A percentile compares a stretch with the other conserved stretches of the same genome.
Evolutionary conservation across 306 rosid species (phyloP).

Genomic region (Rosa lucieae): DNA sequence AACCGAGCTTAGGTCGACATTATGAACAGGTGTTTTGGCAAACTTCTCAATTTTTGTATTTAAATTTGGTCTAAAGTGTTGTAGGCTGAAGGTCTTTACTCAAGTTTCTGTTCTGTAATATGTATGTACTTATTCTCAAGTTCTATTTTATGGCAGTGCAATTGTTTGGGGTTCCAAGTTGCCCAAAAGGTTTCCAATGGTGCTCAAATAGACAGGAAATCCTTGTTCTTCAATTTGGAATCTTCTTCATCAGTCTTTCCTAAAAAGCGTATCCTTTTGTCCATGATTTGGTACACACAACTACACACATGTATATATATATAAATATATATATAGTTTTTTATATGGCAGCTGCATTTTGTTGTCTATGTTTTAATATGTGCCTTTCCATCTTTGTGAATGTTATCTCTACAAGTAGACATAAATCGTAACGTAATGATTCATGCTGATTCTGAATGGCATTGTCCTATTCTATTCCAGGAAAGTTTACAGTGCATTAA

Average conservation of each 20-base stretch:
- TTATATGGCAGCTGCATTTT: neutral
- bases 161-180: conserved; percentile 50
- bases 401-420: neutral
- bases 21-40: conserved; percentile 43
- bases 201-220: conserved; percentile 50
- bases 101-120: neutral
- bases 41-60: neutral
- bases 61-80: neutral
- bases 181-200: conserved; percentile 37
- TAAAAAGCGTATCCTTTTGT: conserved; percentile 60
- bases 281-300: conserved; percentile 3
- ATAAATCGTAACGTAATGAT: neutral
- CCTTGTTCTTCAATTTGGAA: conserved; percentile 56
- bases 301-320: neutral
- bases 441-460: conserved; percentile 8
- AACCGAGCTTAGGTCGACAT: conserved; percentile 20
- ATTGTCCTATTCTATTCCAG: neutral
- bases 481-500: neutral
- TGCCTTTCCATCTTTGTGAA: neutral
- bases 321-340: neutral
- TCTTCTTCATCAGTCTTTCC: conserved; percentile 51
- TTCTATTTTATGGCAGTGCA: conserved; percentile 34
- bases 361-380: neutral
- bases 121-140: neutral
- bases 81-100: neutral